Conservation (phyloP, 2,329 filamentous ascomycete species). For the Claviceps purpurea region DNA sequence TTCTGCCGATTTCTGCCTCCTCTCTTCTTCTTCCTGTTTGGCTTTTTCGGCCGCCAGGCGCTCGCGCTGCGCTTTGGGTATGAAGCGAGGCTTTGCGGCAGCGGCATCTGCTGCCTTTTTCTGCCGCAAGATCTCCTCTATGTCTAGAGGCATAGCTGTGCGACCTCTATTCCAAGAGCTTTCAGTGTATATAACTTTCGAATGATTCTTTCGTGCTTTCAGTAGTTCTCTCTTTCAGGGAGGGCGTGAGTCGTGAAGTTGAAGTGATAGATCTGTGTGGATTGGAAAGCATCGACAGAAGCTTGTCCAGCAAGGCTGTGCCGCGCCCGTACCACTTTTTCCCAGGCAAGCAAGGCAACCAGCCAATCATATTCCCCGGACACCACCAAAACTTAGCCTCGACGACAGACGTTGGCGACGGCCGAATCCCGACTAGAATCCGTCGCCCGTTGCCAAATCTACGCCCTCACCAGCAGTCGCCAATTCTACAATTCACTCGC, state of each 20-base stretch:
- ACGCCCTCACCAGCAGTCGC: neutral
- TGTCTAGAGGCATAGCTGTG: constrained; percentile 44
- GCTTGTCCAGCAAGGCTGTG: constrained; percentile 6
- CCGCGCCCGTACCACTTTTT: neutral
- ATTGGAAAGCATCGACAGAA: neutral
- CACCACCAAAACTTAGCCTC: constrained; percentile 7
- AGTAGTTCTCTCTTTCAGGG: neutral
- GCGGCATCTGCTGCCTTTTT: constrained; percentile 79
- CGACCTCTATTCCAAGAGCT: neutral
- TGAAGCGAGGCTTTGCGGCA: constrained; percentile 75
- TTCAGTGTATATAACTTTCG: neutral
- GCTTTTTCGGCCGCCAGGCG: constrained; percentile 66
- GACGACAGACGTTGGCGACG: constrained; percentile 1
- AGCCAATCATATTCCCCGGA: constrained; percentile 5
- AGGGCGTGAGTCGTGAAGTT: neutral
- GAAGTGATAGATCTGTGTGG: neutral
- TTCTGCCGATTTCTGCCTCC: constrained; percentile 32
- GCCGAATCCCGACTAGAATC: neutral
- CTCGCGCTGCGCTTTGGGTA: constrained; percentile 73
- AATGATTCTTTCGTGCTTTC: neutral
- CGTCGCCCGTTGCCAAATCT: neutral
- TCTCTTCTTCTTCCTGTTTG: constrained; percentile 52
- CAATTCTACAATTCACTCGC: neutral
- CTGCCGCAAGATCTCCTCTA: constrained; percentile 73
- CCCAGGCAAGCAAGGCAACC: neutral